Evolutionary conservation across 352 stramenopile genomes (phyloP).

Genomic region (Phytophthora brassicae): DNA sequence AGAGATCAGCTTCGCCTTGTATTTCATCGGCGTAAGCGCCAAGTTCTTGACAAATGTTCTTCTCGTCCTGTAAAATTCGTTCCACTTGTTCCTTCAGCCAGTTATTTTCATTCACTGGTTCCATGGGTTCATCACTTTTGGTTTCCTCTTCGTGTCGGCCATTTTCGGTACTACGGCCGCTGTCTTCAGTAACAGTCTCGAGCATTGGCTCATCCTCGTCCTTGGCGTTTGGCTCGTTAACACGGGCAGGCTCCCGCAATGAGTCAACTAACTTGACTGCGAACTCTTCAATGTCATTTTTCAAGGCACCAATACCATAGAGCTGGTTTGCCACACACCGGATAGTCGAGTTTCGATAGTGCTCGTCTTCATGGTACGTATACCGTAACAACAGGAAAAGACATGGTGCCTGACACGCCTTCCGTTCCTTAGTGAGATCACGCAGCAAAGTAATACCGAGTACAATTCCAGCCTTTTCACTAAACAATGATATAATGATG

Average conservation of each 20-base stretch:
- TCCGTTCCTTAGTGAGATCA: slow-evolving; percentile 70
- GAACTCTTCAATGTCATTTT: slow-evolving; percentile 62
- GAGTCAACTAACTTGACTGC: slow-evolving; percentile 62
- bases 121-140: slow-evolving; percentile 4
- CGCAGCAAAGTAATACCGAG: slow-evolving; percentile 74
- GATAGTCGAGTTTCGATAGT: slow-evolving; percentile 69
- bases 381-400: slow-evolving; percentile 71
- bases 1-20: slow-evolving; percentile 40
- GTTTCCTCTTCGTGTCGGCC: background rate
- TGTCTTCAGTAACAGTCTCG: slow-evolving; percentile 9
- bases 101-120: slow-evolving; percentile 5
- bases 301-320: slow-evolving; percentile 56
- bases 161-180: slow-evolving; percentile 9
- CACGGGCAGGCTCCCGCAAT: slow-evolving; percentile 31
- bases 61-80: slow-evolving; percentile 28
- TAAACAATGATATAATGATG: slow-evolving; percentile 50
- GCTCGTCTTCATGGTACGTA: slow-evolving; percentile 66
- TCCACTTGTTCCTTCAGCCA: slow-evolving; percentile 37
- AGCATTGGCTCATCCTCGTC: slow-evolving; percentile 35
- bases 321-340: slow-evolving; percentile 81
- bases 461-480: slow-evolving; percentile 57
- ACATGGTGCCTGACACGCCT: slow-evolving; percentile 48
- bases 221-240: slow-evolving; percentile 1
- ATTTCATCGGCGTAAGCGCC: slow-evolving; percentile 43
- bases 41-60: slow-evolving; percentile 36